Evolutionary conservation across 2,329 filamentous ascomycete genomes (phyloP).

Genomic region (Byssothecium circinans): DNA sequence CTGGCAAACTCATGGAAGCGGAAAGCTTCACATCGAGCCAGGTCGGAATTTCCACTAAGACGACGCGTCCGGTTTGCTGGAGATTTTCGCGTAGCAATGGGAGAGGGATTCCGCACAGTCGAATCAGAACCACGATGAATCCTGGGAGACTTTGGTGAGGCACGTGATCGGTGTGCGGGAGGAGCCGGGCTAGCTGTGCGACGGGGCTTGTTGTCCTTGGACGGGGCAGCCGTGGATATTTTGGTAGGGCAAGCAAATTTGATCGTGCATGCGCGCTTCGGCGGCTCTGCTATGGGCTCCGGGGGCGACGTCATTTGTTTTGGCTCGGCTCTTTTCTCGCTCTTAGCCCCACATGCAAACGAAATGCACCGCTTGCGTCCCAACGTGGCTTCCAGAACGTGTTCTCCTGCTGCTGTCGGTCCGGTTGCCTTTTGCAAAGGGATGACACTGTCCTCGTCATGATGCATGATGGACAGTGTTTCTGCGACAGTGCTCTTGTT

Average conservation of each 20-base stretch:
- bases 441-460: conserved; percentile 38
- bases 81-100: conserved; percentile 46
- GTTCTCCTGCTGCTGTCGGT: conserved; percentile 49
- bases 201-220: conserved; percentile 40
- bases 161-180: conserved; percentile 21
- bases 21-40: conserved; percentile 57
- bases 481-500: conserved; percentile 44
- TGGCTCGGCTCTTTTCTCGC: conserved; percentile 47
- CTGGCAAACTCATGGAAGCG: conserved; percentile 91
- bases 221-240: conserved; percentile 45
- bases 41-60: conserved; percentile 43
- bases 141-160: conserved; percentile 36
- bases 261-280: conserved; percentile 63
- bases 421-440: conserved; percentile 26
- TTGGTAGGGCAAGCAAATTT: conserved; percentile 72
- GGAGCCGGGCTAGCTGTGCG: conserved; percentile 52
- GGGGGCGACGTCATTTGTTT: conserved; percentile 23
- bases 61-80: conserved; percentile 38
- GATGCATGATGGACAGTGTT: conserved; percentile 41
- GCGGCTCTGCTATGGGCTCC: conserved; percentile 35
- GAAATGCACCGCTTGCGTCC: conserved; percentile 88
- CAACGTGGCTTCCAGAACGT: conserved; percentile 62
- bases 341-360: conserved; percentile 71
- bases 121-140: conserved; percentile 54
- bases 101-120: conserved; percentile 53